phyloP scores from a whole-genome alignment of 129 eudicot species.

The Oenanthe sinensis region DNA sequence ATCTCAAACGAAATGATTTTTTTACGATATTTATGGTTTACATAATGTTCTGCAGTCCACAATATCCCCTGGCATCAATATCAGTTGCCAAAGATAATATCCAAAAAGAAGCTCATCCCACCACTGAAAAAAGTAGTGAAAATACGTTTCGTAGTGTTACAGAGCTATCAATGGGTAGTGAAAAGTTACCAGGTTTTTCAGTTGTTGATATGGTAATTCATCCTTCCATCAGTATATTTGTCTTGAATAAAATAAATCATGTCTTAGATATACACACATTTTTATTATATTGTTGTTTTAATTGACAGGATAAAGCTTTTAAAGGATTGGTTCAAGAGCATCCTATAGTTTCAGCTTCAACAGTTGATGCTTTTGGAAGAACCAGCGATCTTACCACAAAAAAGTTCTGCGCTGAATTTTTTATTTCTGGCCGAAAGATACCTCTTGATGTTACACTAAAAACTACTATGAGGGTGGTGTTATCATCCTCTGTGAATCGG shows the following conservation, averaged over 20 bases:
- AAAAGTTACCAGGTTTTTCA: conserved; percentile 30
- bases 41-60: conserved; percentile 30
- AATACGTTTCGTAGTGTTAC: conserved; percentile 61
- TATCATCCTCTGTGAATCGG: conserved; percentile 76
- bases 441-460: conserved; percentile 90
- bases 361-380: conserved; percentile 28
- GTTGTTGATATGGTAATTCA: conserved; percentile 65
- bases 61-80: conserved; percentile 28
- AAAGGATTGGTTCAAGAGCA: conserved; percentile 60
- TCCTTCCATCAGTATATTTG: neutral
- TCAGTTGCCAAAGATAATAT: conserved; percentile 15
- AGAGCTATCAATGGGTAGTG: conserved; percentile 53
- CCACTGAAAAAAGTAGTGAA: conserved; percentile 25
- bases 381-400: conserved; percentile 16
- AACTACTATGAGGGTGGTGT: conserved; percentile 63
- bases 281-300: neutral
- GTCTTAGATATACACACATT: neutral
- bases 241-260: neutral
- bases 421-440: conserved; percentile 41
- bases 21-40: conserved; percentile 8
- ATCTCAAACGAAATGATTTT: neutral
- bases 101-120: conserved; percentile 21
- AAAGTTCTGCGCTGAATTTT: conserved; percentile 47
- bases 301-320: conserved; percentile 63
- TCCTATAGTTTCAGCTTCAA: conserved; percentile 34